These are phyloP conservation scores for Paragyromitra xinjiangensis DNA, from an alignment of 495 filamentous ascomycete species.

Conservation along the genomic window DNA sequence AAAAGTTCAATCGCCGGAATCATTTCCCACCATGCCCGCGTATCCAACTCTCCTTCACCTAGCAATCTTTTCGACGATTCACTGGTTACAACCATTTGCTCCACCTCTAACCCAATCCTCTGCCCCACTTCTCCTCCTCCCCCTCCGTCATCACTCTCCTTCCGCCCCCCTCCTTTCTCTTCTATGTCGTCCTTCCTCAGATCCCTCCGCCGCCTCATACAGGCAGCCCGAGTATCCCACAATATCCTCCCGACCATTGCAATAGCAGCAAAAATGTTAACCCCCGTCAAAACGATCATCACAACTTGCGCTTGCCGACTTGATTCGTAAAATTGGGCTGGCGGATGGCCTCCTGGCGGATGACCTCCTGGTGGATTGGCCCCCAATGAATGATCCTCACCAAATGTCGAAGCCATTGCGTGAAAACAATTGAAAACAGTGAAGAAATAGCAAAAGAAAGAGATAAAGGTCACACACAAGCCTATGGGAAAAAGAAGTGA, in stretches of 20 bases:
- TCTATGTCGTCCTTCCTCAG: constrained; percentile 7
- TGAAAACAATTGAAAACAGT: neutral
- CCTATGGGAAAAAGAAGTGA: neutral
- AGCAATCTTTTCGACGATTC: constrained; percentile 16
- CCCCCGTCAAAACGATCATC: constrained; percentile 36
- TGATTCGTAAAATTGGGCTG: constrained; percentile 1
- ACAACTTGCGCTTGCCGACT: constrained; percentile 30
- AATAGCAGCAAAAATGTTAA: constrained; percentile 47
- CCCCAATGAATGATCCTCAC: neutral
- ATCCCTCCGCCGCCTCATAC: constrained; percentile 12
- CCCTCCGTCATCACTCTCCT: neutral
- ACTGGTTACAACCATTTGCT: neutral
- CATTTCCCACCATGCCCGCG: constrained; percentile 34
- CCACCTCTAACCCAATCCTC: neutral
- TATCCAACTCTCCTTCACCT: neutral
- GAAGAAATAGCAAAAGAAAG: neutral
- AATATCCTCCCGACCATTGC: constrained; percentile 36
- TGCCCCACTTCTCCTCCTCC: neutral
- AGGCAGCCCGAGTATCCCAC: constrained; percentile 41
- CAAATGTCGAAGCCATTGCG: constrained; percentile 23
- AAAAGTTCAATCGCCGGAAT: constrained; percentile 47
- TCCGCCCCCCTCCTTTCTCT: constrained; percentile 4
- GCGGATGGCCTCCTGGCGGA: neutral
- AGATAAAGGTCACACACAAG: neutral
- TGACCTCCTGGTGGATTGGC: neutral